Conservation (phyloP, 805 yeast genomes). For the Zygoascus flipseniorum region DNA sequence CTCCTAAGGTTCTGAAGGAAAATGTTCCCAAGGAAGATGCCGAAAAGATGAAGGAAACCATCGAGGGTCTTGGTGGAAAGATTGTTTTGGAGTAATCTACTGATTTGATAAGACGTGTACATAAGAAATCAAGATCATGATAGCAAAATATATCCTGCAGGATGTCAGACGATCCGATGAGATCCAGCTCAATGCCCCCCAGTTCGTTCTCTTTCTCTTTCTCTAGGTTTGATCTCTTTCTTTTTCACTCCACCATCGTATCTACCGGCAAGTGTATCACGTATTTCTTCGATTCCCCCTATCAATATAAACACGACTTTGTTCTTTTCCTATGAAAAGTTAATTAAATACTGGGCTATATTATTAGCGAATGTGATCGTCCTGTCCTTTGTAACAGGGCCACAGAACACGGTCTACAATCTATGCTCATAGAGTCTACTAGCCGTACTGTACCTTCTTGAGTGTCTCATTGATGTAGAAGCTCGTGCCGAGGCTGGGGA, state of each 20-base stretch:
- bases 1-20: conserved; percentile 94
- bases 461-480: background rate
- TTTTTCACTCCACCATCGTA: no score
- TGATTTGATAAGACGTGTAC: background rate
- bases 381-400: background rate
- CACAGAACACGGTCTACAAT: background rate
- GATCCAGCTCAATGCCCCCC: no score
- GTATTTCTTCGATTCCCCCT: no score
- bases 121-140: no score
- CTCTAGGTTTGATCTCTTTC: no score
- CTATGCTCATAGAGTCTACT: background rate
- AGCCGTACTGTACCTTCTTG: background rate
- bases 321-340: no score
- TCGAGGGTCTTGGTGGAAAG: conserved; percentile 95
- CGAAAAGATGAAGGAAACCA: conserved; percentile 84
- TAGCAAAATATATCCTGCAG: no score
- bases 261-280: no score
- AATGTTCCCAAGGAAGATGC: conserved; percentile 97
- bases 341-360: background rate
- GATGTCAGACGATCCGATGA: no score
- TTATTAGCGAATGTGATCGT: background rate
- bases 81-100: conserved; percentile 63
- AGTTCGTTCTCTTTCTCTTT: no score
- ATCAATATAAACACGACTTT: no score
- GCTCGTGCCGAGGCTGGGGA: background rate